Base-by-base conservation (phyloP, 2,329 filamentous ascomycete species). In the Cordyceps pruinosa region DNA sequence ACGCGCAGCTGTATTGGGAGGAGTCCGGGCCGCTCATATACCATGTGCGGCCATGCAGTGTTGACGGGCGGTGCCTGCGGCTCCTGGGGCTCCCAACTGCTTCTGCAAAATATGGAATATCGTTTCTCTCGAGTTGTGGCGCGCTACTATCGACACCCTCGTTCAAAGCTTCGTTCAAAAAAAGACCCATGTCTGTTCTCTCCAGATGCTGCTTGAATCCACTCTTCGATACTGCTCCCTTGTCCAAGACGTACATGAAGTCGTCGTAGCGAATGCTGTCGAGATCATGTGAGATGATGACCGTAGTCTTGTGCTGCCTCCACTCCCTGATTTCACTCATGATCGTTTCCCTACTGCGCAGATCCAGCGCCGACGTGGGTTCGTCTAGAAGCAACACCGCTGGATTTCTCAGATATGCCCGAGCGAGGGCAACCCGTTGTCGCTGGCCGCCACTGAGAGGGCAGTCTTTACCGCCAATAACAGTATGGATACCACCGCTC, bases 261-360 rank as follows among this genome's bases (percentile, higher is more conserved):
- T 97, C 91, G 0, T 84, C 69, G 0, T 83, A 73, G 5, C 73
- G 69, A 10, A 97, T 93, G 62, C 93, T 88, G 0, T 83, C 80
- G 32, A 94, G 81, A 61, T 97, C 90, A 66, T 97, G 93, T 0
- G 94, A 97, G 64, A 97, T 93, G 62, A 97, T 84, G 52, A 97
- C 89, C 0, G 93, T 97, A 0, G 92, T 97, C 68, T 89, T 94
- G 0, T 82, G 86, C 35, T 73, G 75, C 23, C 94, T 80, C 93
- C 91, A 97, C 21, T 79, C 66, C 8, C 90, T 80, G 53, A 97
- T 86, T 0, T 85, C 83, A 42, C 88, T 82, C 77, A 96, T 86
- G 37, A 96, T 80, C 13, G 85, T 70, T 0, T 73, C 73, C 60
- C 86, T 81, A 57, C 81, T 92, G 10, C 80, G 76, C n/a, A 85